Conservation (phyloP, 768 basidiomycete species). For the Inosperma sp. region DNA sequence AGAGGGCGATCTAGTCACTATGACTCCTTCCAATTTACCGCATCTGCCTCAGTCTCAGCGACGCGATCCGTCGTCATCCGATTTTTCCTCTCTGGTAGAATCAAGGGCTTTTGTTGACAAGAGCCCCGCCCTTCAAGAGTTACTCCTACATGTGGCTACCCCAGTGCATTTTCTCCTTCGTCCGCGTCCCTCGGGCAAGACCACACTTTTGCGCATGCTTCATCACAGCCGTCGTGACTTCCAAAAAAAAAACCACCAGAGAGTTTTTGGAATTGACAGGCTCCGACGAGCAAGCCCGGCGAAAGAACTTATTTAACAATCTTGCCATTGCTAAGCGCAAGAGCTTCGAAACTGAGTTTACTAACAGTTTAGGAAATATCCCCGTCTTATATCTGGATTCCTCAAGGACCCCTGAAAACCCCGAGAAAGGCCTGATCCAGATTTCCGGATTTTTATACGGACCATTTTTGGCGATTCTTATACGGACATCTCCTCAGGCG, state of each 20-base stretch:
- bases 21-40: too few relatives aligned
- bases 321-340: not conserved
- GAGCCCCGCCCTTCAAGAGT: not conserved
- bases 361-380: not conserved
- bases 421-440: too few relatives aligned
- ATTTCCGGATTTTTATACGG: too few relatives aligned
- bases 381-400: constrained; percentile 5
- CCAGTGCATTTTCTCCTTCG: constrained; percentile 6
- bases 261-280: not conserved
- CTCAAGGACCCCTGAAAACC: too few relatives aligned
- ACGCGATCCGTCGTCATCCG: not conserved
- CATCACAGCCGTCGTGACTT: not conserved
- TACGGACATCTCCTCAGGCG: too few relatives aligned
- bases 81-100: not conserved
- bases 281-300: not conserved
- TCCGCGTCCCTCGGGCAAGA: constrained; percentile 4
- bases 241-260: not conserved
- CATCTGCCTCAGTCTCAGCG: too few relatives aligned
- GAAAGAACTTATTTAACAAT: constrained; percentile 4
- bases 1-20: too few relatives aligned
- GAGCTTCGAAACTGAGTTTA: not conserved
- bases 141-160: not conserved
- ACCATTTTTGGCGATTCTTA: too few relatives aligned
- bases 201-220: constrained; percentile 2
- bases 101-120: not conserved